phyloP scores from a whole-genome alignment of 768 basidiomycete species.

The Scleroderma citrinum region DNA sequence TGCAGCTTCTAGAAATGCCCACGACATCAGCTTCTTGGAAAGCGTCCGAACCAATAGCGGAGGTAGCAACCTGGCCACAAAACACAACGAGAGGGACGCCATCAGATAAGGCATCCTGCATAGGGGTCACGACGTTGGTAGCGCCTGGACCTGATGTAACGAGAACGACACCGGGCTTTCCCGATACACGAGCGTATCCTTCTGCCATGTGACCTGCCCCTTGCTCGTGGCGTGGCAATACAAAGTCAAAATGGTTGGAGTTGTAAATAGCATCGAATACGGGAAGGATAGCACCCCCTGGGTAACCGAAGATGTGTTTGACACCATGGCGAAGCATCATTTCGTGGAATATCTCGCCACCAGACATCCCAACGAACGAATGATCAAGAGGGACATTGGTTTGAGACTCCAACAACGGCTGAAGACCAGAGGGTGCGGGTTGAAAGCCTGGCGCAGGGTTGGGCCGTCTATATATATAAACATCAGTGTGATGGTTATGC shows the following conservation, averaged over 20 bases:
- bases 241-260: slow-evolving; percentile 89
- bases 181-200: slow-evolving; percentile 95
- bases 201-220: slow-evolving; percentile 99
- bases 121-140: slow-evolving; percentile 94
- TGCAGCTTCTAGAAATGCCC: slow-evolving; percentile 94
- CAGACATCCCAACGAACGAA: slow-evolving; percentile 90
- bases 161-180: slow-evolving; percentile 95
- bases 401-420: slow-evolving; percentile 28
- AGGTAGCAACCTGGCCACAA: slow-evolving; percentile 96
- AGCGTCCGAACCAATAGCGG: slow-evolving; percentile 97
- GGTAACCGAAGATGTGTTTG: slow-evolving; percentile 97
- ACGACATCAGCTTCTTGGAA: slow-evolving; percentile 99
- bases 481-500: slow-evolving; percentile 6
- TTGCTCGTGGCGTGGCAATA: slow-evolving; percentile 95
- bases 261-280: slow-evolving; percentile 99
- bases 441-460: slow-evolving; percentile 53
- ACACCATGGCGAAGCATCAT: slow-evolving; percentile 98
- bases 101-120: slow-evolving; percentile 96
- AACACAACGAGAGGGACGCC: slow-evolving; percentile 95
- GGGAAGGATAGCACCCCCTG: slow-evolving; percentile 95
- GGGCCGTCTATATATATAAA: slow-evolving; percentile 46
- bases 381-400: slow-evolving; percentile 58
- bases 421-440: slow-evolving; percentile 40
- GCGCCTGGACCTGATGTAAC: slow-evolving; percentile 98
- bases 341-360: slow-evolving; percentile 98